Base-by-base conservation (phyloP, 306 rosid species). In the Erythrophleum fordii region DNA sequence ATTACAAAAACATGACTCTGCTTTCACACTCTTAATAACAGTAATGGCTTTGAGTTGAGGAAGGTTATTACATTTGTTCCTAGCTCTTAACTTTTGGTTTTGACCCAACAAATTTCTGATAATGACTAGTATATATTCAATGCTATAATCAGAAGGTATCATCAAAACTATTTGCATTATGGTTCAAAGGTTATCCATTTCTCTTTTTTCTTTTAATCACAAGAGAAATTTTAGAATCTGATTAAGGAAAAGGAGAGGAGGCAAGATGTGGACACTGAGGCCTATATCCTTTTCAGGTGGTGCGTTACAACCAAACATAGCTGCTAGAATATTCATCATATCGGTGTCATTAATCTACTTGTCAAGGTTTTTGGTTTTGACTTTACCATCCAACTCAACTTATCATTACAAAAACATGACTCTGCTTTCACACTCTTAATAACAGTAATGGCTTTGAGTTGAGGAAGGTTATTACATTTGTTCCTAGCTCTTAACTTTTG, bases 301-400 rank as follows among this genome's bases (percentile, higher is more conserved):
- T 92, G 93, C 89, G 84, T 80, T 84, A 53, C 92, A 88, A 48
- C 83, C 85, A 74, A 86, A 85, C 84, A 37, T 28, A 82, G 76
- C 82, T 67, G 85, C 81, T 81, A 79, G 25, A 76, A 37, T 35
- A 35, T 59, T 58, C 81, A 41, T n/a, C 55, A 52, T 86, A 84
- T 79, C 80, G 83, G 70, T 42, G 42, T 73, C 60, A 76, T 45
- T 45, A 75, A 55, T 70, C 83, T 65, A 59, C 35, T 73, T 68
- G 6, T 65, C 71, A 37, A 37, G 18, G 18, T 20, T 25, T 39
- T 66, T 66, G 9, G 0, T 35, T 39, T 66, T 66, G 72, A 39
- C 72, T 11, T 41, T n/a, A 37, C 5, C 53, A 20, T 41, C 52
- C 13, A 37, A 64, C 20, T 66, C 48, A 39, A 5, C 5, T 22